Percentiles rank a stretch among this genome's conserved stretches.
These are phyloP conservation scores for Talaromyces sp. DNA, from an alignment of 2,329 filamentous ascomycete species.

Conservation along the genomic window DNA sequence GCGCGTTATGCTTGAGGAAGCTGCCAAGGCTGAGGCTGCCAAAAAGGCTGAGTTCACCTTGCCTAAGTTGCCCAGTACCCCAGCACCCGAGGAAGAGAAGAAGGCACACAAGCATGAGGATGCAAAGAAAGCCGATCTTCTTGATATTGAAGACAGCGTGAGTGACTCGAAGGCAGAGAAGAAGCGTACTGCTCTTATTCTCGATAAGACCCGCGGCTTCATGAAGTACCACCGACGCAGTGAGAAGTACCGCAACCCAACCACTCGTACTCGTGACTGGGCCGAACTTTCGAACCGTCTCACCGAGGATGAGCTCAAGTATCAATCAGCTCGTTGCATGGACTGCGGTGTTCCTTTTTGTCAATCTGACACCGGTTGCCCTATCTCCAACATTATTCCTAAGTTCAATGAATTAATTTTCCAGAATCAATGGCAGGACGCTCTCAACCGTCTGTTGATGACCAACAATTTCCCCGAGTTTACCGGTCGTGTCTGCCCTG, in stretches of 20 bases:
- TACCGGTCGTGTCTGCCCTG: slow-evolving; percentile 92
- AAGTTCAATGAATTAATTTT: slow-evolving; percentile 88
- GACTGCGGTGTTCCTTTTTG: slow-evolving; percentile 98
- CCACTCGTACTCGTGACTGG: slow-evolving; percentile 87
- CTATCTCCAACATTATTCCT: slow-evolving; percentile 95
- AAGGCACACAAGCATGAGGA: slow-evolving; percentile 57
- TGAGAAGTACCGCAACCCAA: slow-evolving; percentile 85
- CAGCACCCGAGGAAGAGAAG: slow-evolving; percentile 47
- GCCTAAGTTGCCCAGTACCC: slow-evolving; percentile 53
- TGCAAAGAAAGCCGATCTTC: slow-evolving; percentile 62
- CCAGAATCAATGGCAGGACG: slow-evolving; percentile 74
- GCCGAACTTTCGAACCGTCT: slow-evolving; percentile 81
- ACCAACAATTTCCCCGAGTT: slow-evolving; percentile 99
- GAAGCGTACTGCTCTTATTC: slow-evolving; percentile 78
- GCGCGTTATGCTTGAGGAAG: slow-evolving; percentile 80
- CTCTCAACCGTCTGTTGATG: slow-evolving; percentile 84
- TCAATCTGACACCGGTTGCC: slow-evolving; percentile 91
- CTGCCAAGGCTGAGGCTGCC: slow-evolving; percentile 74
- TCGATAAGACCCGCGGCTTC: slow-evolving; percentile 97
- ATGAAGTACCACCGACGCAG: slow-evolving; percentile 93
- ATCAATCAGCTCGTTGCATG: slow-evolving; percentile 95
- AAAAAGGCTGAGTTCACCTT: slow-evolving; percentile 81
- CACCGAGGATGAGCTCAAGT: slow-evolving; percentile 92
- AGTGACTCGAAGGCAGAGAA: slow-evolving; percentile 80
- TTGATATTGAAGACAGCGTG: slow-evolving; percentile 89